These are phyloP conservation scores for Phyllosticta ampelicida DNA, from an alignment of 2,329 filamentous ascomycete genomes.

Conservation along the genomic window DNA sequence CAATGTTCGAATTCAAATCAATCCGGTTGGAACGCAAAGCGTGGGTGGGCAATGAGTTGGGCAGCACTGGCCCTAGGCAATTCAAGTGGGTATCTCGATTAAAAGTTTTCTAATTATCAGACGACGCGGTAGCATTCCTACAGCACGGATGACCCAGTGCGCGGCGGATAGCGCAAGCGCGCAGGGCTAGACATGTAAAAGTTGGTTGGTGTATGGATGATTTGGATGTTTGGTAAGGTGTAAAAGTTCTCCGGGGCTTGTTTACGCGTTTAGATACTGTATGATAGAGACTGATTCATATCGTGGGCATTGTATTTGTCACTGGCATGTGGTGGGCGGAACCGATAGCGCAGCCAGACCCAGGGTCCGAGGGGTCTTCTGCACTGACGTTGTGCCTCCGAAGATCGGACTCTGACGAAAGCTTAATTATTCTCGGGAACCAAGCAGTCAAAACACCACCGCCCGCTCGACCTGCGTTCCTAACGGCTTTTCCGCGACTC, in stretches of 20 bases:
- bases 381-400: background rate
- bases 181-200: background rate
- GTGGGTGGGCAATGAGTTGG: background rate
- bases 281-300: background rate
- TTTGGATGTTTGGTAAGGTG: background rate
- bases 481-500: background rate
- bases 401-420: background rate
- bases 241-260: background rate
- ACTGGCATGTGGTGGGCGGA: background rate
- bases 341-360: background rate
- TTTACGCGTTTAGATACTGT: background rate
- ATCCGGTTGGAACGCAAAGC: background rate
- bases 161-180: background rate
- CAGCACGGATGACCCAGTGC: background rate
- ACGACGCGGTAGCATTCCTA: background rate
- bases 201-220: background rate
- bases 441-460: background rate
- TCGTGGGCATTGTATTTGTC: background rate
- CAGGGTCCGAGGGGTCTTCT: no score
- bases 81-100: background rate
- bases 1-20: background rate
- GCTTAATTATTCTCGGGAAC: background rate
- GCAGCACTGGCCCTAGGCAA: background rate
- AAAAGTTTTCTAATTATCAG: background rate
- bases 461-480: background rate